phyloP scores from a whole-genome alignment of 148 eudicot genomes.

The Vaccinium myrtillus region DNA sequence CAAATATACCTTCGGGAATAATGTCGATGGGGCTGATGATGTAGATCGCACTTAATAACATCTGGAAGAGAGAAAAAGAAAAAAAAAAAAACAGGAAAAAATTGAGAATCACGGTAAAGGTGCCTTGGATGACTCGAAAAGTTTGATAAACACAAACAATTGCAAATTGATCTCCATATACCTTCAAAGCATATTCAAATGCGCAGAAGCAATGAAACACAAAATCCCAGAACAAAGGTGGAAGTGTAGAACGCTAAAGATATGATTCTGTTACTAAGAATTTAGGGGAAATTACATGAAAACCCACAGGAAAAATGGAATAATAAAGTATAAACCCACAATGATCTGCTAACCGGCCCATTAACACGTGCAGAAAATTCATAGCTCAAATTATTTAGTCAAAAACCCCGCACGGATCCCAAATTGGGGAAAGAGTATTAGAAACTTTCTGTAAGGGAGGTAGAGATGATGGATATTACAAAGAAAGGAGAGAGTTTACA shows the following conservation, averaged over 20 bases:
- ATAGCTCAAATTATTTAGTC: background rate
- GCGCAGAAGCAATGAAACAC: background rate
- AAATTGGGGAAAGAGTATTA: background rate
- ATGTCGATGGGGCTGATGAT: constrained; percentile 80
- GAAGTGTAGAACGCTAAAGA: background rate
- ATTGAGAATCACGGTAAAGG: background rate
- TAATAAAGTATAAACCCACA: background rate
- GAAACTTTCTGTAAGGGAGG: background rate
- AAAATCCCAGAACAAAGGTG: background rate
- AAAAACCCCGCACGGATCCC: background rate
- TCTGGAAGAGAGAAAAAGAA: constrained; percentile 57
- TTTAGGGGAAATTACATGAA: background rate
- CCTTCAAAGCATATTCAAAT: background rate
- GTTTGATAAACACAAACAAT: background rate
- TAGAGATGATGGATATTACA: background rate
- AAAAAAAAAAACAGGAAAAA: background rate
- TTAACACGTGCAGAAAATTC: background rate
- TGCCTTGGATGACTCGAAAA: background rate
- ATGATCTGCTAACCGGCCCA: background rate
- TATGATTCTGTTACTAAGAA: background rate
- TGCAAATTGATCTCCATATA: background rate
- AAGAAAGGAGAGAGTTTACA: background rate
- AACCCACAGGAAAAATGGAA: background rate
- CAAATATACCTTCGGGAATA: constrained; percentile 76
- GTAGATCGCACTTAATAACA: constrained; percentile 58